Conservation (phyloP, 352 stramenopile genomes). For the Pythium grandisporangium region DNA sequence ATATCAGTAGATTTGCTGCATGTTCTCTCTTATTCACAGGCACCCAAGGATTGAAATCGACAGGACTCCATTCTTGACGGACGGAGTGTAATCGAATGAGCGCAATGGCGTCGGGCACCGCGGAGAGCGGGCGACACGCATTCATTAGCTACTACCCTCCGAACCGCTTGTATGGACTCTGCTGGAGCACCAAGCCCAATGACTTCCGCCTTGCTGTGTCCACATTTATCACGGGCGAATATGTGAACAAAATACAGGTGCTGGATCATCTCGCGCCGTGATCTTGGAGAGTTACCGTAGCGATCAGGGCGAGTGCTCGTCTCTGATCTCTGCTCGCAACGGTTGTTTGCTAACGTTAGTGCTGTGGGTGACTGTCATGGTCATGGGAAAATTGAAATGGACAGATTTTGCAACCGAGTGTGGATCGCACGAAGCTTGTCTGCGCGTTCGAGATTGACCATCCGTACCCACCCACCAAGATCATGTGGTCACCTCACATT, state of each 20-base stretch:
- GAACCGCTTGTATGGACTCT: conserved; percentile 68
- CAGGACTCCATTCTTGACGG: too few relatives aligned
- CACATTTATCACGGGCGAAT: conserved; percentile 77
- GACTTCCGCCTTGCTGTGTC: conserved; percentile 59
- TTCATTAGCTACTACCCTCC: conserved; percentile 67
- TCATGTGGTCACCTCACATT: conserved; percentile 76
- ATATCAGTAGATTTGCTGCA: too few relatives aligned
- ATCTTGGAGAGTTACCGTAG: too few relatives aligned
- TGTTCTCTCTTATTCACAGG: too few relatives aligned
- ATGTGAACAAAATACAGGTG: conserved; percentile 86
- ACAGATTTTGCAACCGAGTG: conserved; percentile 56
- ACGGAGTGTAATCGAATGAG: too few relatives aligned
- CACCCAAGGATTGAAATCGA: too few relatives aligned
- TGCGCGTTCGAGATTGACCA: conserved; percentile 72
- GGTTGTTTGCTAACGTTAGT: too few relatives aligned
- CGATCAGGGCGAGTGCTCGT: too few relatives aligned
- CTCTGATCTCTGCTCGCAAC: too few relatives aligned
- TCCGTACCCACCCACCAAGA: conserved; percentile 80
- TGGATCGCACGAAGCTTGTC: conserved; percentile 39
- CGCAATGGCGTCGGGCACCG: conserved; percentile 7
- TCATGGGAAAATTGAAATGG: too few relatives aligned
- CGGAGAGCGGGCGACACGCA: conserved; percentile 11
- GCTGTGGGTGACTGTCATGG: too few relatives aligned
- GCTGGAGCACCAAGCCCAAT: conserved; percentile 53
- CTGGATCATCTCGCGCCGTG: too few relatives aligned